Conservation (phyloP, 306 rosid species). For the Ormosia emarginata region DNA sequence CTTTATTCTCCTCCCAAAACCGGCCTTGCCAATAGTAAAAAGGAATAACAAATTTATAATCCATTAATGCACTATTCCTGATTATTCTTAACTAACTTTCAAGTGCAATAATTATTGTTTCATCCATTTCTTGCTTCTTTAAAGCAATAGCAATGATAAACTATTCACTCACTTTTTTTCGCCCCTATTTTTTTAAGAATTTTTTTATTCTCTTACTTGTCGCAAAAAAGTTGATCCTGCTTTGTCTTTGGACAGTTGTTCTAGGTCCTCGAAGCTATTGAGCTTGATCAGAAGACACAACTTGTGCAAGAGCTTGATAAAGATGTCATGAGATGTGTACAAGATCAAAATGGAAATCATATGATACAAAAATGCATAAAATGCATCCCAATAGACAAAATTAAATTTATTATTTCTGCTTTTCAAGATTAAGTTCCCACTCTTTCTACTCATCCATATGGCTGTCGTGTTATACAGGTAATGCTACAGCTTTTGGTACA, state of each 20-base stretch:
- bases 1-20: background rate
- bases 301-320: conserved; percentile 69
- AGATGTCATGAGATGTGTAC: conserved; percentile 64
- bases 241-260: too few relatives aligned
- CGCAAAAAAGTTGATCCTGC: background rate
- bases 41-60: too few relatives aligned
- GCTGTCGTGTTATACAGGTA: conserved; percentile 80
- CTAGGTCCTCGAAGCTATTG: conserved; percentile 68
- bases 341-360: conserved; percentile 75
- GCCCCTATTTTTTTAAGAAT: too few relatives aligned
- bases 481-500: background rate
- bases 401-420: conserved; percentile 54
- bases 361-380: conserved; percentile 76
- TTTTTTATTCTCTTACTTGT: too few relatives aligned
- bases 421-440: conserved; percentile 46
- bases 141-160: too few relatives aligned
- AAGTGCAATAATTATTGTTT: too few relatives aligned
- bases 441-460: conserved; percentile 71
- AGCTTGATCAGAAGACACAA: conserved; percentile 49
- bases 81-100: too few relatives aligned
- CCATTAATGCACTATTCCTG: too few relatives aligned
- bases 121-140: too few relatives aligned
- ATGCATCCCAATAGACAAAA: conserved; percentile 51
- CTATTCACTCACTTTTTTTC: too few relatives aligned
- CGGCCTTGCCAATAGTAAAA: too few relatives aligned